Base-by-base conservation (phyloP, 2,329 filamentous ascomycete genomes). In the Didymella sp. region DNA sequence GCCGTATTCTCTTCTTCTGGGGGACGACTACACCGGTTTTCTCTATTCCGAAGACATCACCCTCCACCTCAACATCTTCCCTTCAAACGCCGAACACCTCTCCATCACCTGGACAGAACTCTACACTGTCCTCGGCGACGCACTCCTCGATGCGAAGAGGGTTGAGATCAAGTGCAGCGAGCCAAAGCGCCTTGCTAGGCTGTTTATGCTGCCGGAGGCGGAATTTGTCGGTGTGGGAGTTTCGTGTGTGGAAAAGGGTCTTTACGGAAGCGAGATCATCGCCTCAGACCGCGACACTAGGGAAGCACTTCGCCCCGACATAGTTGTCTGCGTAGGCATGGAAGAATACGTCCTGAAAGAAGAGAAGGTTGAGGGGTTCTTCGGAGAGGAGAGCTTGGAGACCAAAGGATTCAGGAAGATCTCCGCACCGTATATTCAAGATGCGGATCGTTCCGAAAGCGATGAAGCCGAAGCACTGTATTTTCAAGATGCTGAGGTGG, bases 81-180 rank as follows among this genome's bases (percentile, higher is more conserved):
- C 53, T 9, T 55, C 51, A 3, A 54, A 41, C 17, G 45, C 45
- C 31, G 33, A 35, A n/a, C 43, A 51, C 30, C 41, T 58, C 13
- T 56, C 54, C 35, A 61, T 56, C 52, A 62, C 56, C 2, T 65
- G 60, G 60, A 56, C 58, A 38, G 60, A 65, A 25, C 42, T 65
- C 17, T 55, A 47, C 37, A 45, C 47, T 24, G 42, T 60, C 4
- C 43, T 65, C 5, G 43, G 53, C 33, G 58, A 59, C n/a, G 58
- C 47, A 11, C 56, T 65, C 6, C 52, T 42, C 13, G 52, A 30
- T 4, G 49, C 45, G 22, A 54, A 41, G 25, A 51, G 43, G 43
- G 41, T 63, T 5, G 58, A 59, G 11, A 59, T 63, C 9, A 44
- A 49, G 2, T 61, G 58, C 47, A 52, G 42, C n/a, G 11, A 51